Evolutionary conservation across 2,329 filamentous ascomycete species (phyloP), one percentile per base, ranked within the genome.

Genomic region (Neofusicoccum sp.): DNA sequence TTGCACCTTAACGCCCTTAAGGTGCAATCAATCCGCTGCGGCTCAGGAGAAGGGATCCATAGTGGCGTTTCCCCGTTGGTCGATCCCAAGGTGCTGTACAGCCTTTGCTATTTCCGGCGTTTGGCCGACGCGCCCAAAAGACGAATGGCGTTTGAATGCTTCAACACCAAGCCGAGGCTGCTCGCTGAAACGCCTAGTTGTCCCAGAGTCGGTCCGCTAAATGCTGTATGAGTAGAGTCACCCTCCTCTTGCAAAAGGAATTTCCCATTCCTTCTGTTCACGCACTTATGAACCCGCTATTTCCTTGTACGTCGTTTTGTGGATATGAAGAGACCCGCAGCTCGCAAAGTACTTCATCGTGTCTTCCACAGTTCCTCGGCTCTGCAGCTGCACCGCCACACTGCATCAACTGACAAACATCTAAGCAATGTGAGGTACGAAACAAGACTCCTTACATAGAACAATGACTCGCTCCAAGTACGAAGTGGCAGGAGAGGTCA

Each of bases 1-100:
- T 60, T 48, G 14, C 56, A 60, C 56, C 44, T 60, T 60, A 60
- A 60, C 6, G 56, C 16, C 7, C 14, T 58, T 58, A 58, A 58
- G 54, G 54, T 58, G 54, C 31, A 58, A 58, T 58, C 11, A 45
- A 58, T 45, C 9, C 16, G 39, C 34, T 58, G 41, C 41, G 54
- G 54, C 41, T 45, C 31, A 45, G 54, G 52, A n/a, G 52, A 56
- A 8, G 22, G 12, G 28, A n/a, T 33, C 36, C 50, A 6, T 6
- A 16, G 34, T 9, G 28, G 31, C 28, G 29, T 9, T 28, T 22
- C 39, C 11, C 31, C 39, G 54, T 58, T 58, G 54, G 41, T 34
- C 54, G 54, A 36, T 45, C 29, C 54, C 56, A 39, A 11, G 39
- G 45, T 60, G 14, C 34, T 6, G 34, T 60, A 33, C 41, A 45